Base-by-base conservation (phyloP, 371 early-diverging fungal species). In the Apophysomyces variabilis region DNA sequence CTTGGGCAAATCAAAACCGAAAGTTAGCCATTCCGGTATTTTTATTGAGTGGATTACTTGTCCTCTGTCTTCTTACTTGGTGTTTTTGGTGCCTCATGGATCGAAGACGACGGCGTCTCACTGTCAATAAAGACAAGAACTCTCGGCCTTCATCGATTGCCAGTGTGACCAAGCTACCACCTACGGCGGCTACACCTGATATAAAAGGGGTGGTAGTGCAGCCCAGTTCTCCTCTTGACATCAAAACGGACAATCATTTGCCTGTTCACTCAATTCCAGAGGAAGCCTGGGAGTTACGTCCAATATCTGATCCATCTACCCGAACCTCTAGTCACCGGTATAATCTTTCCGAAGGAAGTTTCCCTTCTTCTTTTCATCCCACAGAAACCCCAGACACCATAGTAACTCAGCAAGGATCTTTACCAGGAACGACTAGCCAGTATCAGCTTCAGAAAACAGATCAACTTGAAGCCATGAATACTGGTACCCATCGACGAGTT, bases 11-110 rank as follows among this genome's bases (percentile, higher is more conserved):
- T 21, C 75, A 82, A 38, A 80, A 87, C 58, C 73, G 80, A 58
- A 41, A 67, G 1, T 80, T 85, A 57, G 86, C 85, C 9, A 87
- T 91, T 58, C 87, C 89, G 0, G 73, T 88, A 0, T 85, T 79
- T 7, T 68, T 78, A 2, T 67, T 90, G 54, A 63, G 88, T 5
- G 78, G 89, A 50, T 69, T 84, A 56, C 70, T 79, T 60, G 58
- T 85, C 44, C 7, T 80, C 59, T 41, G 81, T 59, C 41, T 72
- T 4, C 46, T 82, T 13, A 73, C 65, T 7, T 74, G 75, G 73
- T 64, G 67, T 32, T 50, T 63, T 7, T 78, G 76, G 80, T 76
- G 65, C 18, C 16, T 75, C 39, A 14, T 66, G 37, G 45, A 72
- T 44, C 62, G 62, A 6, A 67, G 68, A 16, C 68, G 75, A 1